Base-by-base conservation (phyloP, 2,329 filamentous ascomycete species). In the Calonectria crousiana region DNA sequence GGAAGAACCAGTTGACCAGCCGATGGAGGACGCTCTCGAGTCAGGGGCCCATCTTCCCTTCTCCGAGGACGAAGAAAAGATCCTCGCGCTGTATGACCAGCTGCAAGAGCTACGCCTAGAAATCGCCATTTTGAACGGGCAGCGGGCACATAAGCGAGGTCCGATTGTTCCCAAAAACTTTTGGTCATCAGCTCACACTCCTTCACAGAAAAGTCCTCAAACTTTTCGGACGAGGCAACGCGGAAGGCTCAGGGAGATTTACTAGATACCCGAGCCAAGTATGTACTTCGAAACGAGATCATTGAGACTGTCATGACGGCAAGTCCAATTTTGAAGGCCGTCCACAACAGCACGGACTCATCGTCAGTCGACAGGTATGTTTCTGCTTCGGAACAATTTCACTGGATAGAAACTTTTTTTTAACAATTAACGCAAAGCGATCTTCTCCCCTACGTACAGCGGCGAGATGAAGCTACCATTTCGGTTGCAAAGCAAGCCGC, bases 311-410 rank as follows among this genome's bases (percentile, higher is more conserved):
- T 95, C 68, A 84, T 97, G 77, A 91, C 92, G 78, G 92, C 92
- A 71, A 93, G 95, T 79, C 95, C 95, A 10, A 92, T 94, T 51
- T 86, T 97, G 72, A 95, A 94, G 80, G 93, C 95, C 9, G 92
- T 96, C 49, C 94, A 97, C 82, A 87, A 90, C 74, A 92, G 92
- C 53, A 90, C 90, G 16, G 89, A 91, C 74, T 90, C 91, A 23
- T 90, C 91, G 2, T 90, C 91, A 56, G 87, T 92, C 67, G 94
- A 97, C 84, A 90, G 92, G 94, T 95, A 88, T 49, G 83, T 34
- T 74, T 20, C 32, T 30, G 4, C 38, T 34, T n/a, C 3, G 11
- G 23, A 20, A 34, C 2, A 26, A 34, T 30, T 70, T n/a, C 13
- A 47, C 4, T 34, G n/a, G 16, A 36, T 14, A 44, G 20, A 26